Evolutionary conservation across 169 alveolate genomes (phyloP).

Genomic region (Theileria sp.): DNA sequence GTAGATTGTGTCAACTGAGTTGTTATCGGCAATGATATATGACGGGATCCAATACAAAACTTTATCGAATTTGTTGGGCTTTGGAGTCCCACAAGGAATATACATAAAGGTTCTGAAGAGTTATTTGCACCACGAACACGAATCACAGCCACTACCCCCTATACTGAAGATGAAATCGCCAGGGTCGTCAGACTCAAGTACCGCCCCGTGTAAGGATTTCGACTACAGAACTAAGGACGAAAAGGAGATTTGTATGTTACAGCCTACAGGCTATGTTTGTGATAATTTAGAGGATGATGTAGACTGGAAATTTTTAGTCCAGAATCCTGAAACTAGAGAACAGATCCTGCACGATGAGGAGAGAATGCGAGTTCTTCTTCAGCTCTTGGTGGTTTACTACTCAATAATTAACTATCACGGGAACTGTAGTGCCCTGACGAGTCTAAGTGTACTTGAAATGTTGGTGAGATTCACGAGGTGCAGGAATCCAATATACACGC

Average conservation of each 20-base stretch:
- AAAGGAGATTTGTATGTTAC: slow-evolving; percentile 6
- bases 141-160: slow-evolving; percentile 45
- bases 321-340: slow-evolving; percentile 7
- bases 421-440: slow-evolving; percentile 46
- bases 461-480: slow-evolving; percentile 63
- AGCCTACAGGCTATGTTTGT: slow-evolving; percentile 17
- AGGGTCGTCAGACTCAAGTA: slow-evolving; percentile 16
- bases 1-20: slow-evolving; percentile 45
- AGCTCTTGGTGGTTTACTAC: slow-evolving; percentile 57
- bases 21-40: slow-evolving; percentile 59
- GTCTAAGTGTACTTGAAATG: slow-evolving; percentile 50
- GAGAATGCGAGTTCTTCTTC: slow-evolving; percentile 53
- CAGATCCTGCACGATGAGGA: slow-evolving; percentile 48
- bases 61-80: slow-evolving; percentile 47
- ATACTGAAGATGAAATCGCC: slow-evolving; percentile 1
- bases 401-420: slow-evolving; percentile 62
- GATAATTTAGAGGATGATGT: slow-evolving; percentile 17
- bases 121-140: slow-evolving; percentile 51
- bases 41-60: slow-evolving; percentile 64
- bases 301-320: slow-evolving; percentile 27
- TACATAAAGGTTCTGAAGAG: slow-evolving; percentile 52
- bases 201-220: background rate
- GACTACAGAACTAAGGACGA: slow-evolving; percentile 28
- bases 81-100: slow-evolving; percentile 53
- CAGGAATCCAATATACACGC: slow-evolving; percentile 69